Evolutionary conservation across 2,329 filamentous ascomycete species (phyloP), one percentile per base, ranked within the genome.

Genomic region (Arachnomyces sp.): DNA sequence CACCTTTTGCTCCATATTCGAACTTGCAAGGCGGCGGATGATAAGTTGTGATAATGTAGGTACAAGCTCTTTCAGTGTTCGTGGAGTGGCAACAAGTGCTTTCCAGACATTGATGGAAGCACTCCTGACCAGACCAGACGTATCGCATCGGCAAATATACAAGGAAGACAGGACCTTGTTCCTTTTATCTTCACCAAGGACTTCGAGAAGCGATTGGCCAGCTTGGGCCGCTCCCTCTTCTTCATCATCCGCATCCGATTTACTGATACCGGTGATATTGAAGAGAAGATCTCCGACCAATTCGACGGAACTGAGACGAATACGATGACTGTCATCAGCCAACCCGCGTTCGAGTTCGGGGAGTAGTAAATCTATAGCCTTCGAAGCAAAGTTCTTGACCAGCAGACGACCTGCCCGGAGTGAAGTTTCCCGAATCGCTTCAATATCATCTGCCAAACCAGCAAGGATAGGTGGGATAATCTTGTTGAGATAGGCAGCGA

Each of bases 1-100:
- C 52, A 94, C 84, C 71, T 95, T 96, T 64, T 98, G 92, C 63
- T 98, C 92, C 82, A 94, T 89, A 58, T 95, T 96, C 34, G 89
- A 84, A 61, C 89, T 96, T 46, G 88, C 92, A 51, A 98, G 76
- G 36, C 92, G 84, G 44, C 86, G 81, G 59, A 98, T 96, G 53
- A 98, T 83, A 48, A 98, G 79, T 60, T 95, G 89, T 4, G 88
- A 94, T 45, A 98, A 81, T 1, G 88, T 95, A 33, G 92, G 90
- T 34, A 95, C 83, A 55, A 98, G 77, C 59, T 98, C 92, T 68
- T 94, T 94, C 55, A 98, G 79, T 11, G 85, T 95, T 51, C 81
- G 82, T 25, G 92, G 92, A 44, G 84, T 90, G 43, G 90, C 85
- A 34, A 98, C 92, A 55, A 96, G 72, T 44, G 89, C 89, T 69